Conservation (phyloP, 2,329 filamentous ascomycete genomes). For the Ophiostoma angusticollis region DNA sequence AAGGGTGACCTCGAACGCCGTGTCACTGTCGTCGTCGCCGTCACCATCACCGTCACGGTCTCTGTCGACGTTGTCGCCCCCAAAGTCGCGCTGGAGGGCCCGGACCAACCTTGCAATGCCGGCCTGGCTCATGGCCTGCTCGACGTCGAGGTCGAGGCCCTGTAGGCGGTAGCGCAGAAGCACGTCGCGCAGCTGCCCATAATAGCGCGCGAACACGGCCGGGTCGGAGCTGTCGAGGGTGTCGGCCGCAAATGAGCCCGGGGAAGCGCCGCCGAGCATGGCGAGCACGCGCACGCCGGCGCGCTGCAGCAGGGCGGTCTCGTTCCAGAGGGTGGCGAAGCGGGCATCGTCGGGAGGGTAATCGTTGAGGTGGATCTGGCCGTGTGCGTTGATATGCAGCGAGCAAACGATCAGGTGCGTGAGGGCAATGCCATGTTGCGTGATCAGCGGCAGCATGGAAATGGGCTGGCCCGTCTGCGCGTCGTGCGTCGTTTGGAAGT, state of each 20-base stretch:
- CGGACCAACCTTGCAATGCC: constrained; percentile 51
- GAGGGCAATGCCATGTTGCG: constrained; percentile 32
- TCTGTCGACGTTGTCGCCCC: too few species aligned
- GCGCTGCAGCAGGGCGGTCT: constrained; percentile 58
- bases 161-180: constrained; percentile 45
- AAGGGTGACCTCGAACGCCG: constrained; percentile 68
- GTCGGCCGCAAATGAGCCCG: constrained; percentile 50
- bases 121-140: constrained; percentile 56
- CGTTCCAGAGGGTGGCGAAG: constrained; percentile 65
- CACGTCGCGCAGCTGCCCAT: constrained; percentile 49
- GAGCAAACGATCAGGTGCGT: constrained; percentile 83
- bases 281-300: constrained; percentile 67
- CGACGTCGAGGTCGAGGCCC: constrained; percentile 61
- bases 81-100: constrained; percentile 51
- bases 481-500: constrained; percentile 28
- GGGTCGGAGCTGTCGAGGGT: constrained; percentile 34
- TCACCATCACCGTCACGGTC: too few species aligned
- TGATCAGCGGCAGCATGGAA: constrained; percentile 40
- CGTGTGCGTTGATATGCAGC: constrained; percentile 63
- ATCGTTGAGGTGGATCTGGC: constrained; percentile 69
- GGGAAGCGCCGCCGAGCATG: constrained; percentile 78
- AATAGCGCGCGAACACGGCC: constrained; percentile 38
- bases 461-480: constrained; percentile 26
- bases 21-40: too few species aligned
- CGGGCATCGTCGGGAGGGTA: constrained; percentile 53